These are phyloP conservation scores for Globisporangium viniferum DNA, from an alignment of 352 stramenopile species.

Conservation along the genomic window DNA sequence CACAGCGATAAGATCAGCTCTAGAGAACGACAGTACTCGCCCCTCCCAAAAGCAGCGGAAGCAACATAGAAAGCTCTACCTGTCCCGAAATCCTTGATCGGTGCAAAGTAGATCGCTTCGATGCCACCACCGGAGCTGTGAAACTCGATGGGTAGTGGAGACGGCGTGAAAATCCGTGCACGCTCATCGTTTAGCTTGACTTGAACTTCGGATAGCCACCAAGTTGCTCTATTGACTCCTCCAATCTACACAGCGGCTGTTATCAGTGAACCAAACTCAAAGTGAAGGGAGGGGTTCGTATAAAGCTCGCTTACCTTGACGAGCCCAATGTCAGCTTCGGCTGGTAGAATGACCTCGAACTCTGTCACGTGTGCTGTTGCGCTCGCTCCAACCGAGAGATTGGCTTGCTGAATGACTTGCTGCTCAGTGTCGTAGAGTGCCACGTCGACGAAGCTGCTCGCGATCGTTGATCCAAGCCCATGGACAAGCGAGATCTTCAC, in stretches of 20 bases:
- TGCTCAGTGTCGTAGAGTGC: conserved; percentile 23
- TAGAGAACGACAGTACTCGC: not conserved
- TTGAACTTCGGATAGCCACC: conserved; percentile 32
- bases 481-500: conserved; percentile 30
- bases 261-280: not conserved
- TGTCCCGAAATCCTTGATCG: conserved; percentile 8
- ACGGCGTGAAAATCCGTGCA: conserved; percentile 12
- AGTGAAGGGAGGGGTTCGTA: not conserved
- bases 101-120: conserved; percentile 23
- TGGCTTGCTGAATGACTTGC: conserved; percentile 14
- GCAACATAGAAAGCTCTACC: conserved; percentile 4
- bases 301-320: conserved; percentile 8
- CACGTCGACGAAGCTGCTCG: conserved; percentile 13
- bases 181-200: conserved; percentile 27
- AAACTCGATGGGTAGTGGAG: conserved; percentile 17
- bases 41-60: not conserved
- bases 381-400: conserved; percentile 10
- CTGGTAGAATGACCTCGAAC: conserved; percentile 8
- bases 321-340: conserved; percentile 4
- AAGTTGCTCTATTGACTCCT: conserved; percentile 11
- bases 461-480: conserved; percentile 3
- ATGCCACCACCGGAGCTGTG: conserved; percentile 16
- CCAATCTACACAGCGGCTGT: conserved; percentile 15
- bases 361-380: not conserved
- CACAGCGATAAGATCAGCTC: not conserved